Percentiles rank a stretch among this genome's conserved stretches.
Conservation (phyloP, 169 alveolate species). For the Plasmodium malariae region DNA sequence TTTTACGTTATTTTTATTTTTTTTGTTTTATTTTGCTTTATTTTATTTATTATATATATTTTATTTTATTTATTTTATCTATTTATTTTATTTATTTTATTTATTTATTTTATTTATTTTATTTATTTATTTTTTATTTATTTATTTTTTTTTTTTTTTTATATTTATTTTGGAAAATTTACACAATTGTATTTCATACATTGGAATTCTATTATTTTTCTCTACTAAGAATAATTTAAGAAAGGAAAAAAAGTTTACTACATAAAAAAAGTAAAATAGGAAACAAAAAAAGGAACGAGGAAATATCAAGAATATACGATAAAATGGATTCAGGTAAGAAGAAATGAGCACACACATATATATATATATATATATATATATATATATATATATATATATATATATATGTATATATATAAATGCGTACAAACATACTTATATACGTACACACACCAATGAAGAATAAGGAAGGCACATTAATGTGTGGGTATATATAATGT, state of each 20-base stretch:
- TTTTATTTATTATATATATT: neutral
- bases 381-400: no score
- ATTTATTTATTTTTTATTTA: neutral
- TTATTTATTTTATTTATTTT: slow-evolving; percentile 9
- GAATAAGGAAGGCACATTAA: no score
- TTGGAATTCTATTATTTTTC: slow-evolving; percentile 3
- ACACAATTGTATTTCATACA: neutral
- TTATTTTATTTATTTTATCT: slow-evolving; percentile 5
- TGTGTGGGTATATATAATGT: no score
- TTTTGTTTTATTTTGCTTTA: no score
- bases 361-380: no score
- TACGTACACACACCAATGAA: no score
- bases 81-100: slow-evolving; percentile 7
- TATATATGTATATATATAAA: no score
- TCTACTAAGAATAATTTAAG: slow-evolving; percentile 3
- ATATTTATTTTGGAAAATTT: slow-evolving; percentile 6
- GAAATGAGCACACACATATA: neutral
- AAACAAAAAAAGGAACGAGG: neutral
- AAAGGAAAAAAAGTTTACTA: neutral
- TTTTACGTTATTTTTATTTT: no score
- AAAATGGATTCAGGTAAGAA: slow-evolving; percentile 71
- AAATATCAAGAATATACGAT: neutral
- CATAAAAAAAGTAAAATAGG: neutral
- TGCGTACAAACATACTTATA: no score
- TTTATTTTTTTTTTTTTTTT: slow-evolving; percentile 15